A percentile compares a stretch with the other conserved stretches of the same genome.
Evolutionary conservation across 495 filamentous ascomycete genomes (phyloP).

Genomic region (Pseudomonodictys pantanalensis): DNA sequence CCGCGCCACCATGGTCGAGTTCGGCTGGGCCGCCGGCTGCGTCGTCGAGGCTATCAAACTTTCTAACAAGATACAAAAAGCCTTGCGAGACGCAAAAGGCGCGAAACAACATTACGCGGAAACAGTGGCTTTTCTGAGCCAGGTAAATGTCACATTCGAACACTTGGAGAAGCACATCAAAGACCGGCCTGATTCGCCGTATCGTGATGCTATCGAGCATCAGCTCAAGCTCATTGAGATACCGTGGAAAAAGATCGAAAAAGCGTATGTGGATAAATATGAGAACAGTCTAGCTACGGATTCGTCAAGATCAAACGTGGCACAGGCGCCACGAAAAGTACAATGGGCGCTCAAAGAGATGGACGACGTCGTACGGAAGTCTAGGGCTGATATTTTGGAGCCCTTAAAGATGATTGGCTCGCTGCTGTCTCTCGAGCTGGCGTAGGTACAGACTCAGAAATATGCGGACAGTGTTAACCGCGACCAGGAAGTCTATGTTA

Average conservation of each 20-base stretch:
- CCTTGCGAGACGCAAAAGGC: neutral
- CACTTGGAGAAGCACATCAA: neutral
- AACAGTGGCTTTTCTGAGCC: neutral
- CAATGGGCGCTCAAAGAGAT: constrained; percentile 4
- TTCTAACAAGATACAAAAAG: constrained; percentile 1
- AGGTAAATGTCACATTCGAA: neutral
- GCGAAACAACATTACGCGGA: neutral
- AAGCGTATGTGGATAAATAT: neutral
- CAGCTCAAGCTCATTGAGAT: constrained; percentile 2
- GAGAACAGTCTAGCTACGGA: neutral
- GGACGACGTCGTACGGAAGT: neutral
- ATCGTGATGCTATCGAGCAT: neutral
- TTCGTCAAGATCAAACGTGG: neutral
- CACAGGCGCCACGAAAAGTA: neutral
- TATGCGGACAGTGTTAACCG: neutral
- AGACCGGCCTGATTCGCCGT: neutral
- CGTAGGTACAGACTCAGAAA: neutral
- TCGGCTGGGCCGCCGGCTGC: constrained; percentile 5
- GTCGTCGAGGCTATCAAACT: constrained; percentile 5
- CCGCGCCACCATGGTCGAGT: neutral
- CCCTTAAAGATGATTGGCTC: neutral
- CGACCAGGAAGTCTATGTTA: too few species aligned
- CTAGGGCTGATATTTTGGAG: constrained; percentile 1
- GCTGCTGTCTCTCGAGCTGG: neutral
- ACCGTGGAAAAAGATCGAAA: neutral